Evolutionary conservation across 352 stramenopile species (phyloP), one percentile per base, ranked within the genome.

Genomic region (Globisporangium recalcitrans): DNA sequence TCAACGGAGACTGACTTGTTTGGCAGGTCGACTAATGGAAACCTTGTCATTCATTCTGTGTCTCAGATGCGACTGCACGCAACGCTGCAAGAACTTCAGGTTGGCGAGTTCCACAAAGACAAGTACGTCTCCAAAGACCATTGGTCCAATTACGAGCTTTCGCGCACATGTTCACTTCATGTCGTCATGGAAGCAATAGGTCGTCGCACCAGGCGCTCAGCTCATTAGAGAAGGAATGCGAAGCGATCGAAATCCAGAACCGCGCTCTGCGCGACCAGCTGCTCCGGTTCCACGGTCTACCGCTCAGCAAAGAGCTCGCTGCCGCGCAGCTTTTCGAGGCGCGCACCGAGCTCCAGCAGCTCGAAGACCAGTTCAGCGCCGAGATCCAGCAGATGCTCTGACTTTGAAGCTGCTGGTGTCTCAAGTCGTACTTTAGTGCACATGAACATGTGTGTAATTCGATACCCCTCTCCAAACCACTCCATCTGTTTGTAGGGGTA

Each of bases 301-400:
- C 75, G 22, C 60, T 84, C 1, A 58, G 69, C 60, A 74, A 74
- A 58, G 66, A 81, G 19, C 52, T 72, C n/a, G 75, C 73, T 2
- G 67, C 66, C 27, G 68, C 70, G 36, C 64, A 70, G 10, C 65
- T 84, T 36, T 52, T 63, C 7, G 60, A 76, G 13, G 71, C 71
- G 2, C 63, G 72, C 44, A 59, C 66, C 26, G 71, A 80, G 52
- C 65, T 84, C 29, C 62, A 68, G 62, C 69, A 57, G 13, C 67
- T 84, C 21, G 73, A 84, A 60, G 73, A 81, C 42, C 64, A 78
- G 46, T 82, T 84, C 69, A 76, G 78, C 55, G 57, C 68, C 13
- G 69, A 78, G 54, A 84, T 84, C 67, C 65, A 72, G 11, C 42
- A 73, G 44, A 82, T 84, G 75, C 65, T 84, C 0, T 74, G 48